Conservation (phyloP, 345 rosid species). For the Arabis hirsuta region DNA sequence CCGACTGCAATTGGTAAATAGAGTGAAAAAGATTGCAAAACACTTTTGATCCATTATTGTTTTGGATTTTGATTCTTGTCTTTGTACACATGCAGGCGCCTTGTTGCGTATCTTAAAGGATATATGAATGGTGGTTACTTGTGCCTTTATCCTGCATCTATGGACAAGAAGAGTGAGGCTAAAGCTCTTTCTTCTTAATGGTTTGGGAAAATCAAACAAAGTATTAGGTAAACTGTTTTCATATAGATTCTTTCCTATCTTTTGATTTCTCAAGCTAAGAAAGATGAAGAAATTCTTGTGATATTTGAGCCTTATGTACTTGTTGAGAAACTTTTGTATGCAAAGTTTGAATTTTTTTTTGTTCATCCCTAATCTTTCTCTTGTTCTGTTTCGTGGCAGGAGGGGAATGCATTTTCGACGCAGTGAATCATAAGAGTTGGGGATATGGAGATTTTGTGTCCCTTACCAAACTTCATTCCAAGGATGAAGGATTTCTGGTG, state of each 20-base stretch:
- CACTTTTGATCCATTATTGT: not conserved
- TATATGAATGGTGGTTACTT: not conserved
- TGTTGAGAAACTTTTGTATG: not conserved
- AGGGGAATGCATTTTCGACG: not conserved
- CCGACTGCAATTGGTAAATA: slow-evolving; percentile 2
- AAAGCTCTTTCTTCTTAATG: not conserved
- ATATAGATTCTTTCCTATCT: too few relatives aligned
- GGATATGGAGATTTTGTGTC: not conserved
- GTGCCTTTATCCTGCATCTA: not conserved
- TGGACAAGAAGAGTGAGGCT: not conserved
- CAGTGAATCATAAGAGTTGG: not conserved
- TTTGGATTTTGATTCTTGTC: not conserved
- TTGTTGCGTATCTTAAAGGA: not conserved
- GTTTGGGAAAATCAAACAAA: not conserved
- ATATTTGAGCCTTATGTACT: not conserved
- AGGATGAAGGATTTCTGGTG: slow-evolving; percentile 43
- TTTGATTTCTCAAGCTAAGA: too few relatives aligned
- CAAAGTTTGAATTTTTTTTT: not conserved
- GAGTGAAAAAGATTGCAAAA: not conserved
- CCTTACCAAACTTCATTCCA: not conserved
- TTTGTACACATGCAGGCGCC: not conserved
- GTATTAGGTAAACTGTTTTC: not conserved
- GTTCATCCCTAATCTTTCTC: not conserved
- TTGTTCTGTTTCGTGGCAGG: not conserved
- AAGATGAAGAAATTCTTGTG: too few relatives aligned